Evolutionary conservation across 495 filamentous ascomycete species (phyloP), one percentile per base, ranked within the genome.

Genomic region (Daldinia decipiens): DNA sequence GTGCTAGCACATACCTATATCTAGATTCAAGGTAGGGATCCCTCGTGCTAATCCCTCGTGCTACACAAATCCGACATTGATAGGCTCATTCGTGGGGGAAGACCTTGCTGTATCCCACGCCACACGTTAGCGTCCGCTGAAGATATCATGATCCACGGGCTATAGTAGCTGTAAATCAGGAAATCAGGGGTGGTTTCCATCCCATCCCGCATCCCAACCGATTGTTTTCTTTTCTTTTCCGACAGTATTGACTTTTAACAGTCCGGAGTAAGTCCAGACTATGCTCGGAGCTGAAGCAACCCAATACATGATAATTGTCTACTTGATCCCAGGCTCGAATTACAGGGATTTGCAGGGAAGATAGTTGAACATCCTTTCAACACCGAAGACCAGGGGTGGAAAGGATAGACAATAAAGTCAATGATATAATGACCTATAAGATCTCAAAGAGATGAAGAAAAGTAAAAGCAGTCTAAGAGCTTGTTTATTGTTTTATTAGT

Each of bases 41-140:
- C 57, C 56, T 51, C 53, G 45, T 69, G 67, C 59, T 47, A 52
- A 59, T 32, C 15, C 15, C 56, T 50, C 61, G 50, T 65, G 61
- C 40, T 58, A 61, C 61, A 51, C 32, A 32, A 52, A 19, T n/a
- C 45, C 12, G n/a, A 34, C 31, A 51, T 17, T 71, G 57, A 71
- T 71, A 71, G 57, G 68, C 11, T 64, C 24, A 11, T 53, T 54
- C 54, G 51, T 40, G 34, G 55, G 31, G 7, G 19, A 19, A 43
- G 5, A 34, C 17, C 8, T 52, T 26, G 19, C 24, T 4, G 36
- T 45, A 67, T 58, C 68, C 68, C 68, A 67, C 68, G 52, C 68
- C 8, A 62, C 19, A 52, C 32, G 13, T 15, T 47, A 47, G 56
- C 6, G 27, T 31, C 31, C 39, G 45, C 47, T 47, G n/a, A 32